Evolutionary conservation across 768 basidiomycete species (phyloP), one percentile per base, ranked within the genome.

Genomic region (Myochromella boudieri): DNA sequence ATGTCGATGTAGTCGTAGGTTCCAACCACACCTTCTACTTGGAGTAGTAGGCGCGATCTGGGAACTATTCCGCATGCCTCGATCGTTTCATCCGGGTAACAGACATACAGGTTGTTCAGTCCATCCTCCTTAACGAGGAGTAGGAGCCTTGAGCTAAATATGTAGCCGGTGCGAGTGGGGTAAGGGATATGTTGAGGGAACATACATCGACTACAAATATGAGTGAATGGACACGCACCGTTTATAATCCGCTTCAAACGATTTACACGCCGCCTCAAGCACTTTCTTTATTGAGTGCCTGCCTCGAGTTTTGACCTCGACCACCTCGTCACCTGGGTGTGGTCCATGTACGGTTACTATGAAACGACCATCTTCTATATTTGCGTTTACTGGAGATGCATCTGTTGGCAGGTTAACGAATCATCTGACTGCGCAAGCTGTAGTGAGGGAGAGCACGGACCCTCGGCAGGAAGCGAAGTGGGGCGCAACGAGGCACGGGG

Each of bases 291-390:
- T 68, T 27, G 52, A 51, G 53, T 76, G 72, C 38, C 65, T 68
- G 10, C 68, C 71, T 32, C 73, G 70, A 1, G 72, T 71, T 51
- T 71, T 72, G 65, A 76, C 73, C 40, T 71, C 62, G 0, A 60
- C 62, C 5, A 40, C 50, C 28, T 59, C 52, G 10, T 50, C 52
- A n/a, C n/a, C n/a, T 0, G 37, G 25, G 7, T 51, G 32, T 2
- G 61, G 66, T 17, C 63, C 63, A 0, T 43, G 36, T 15, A 71
- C 60, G 12, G 46, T 48, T 9, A 69, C 59, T 12, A 56, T 61
- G 52, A 69, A 68, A 14, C 65, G 61, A 6, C 50, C 54, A 18
- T 59, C 57, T 10, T 58, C 52, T 10, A n/a, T n/a, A n/a, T n/a
- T n/a, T 34, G 47, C 9, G 40, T 20, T 17, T 32, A 18, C 20